phyloP scores from a whole-genome alignment of 2,329 filamentous ascomycete species.

The Juglanconis sp. region DNA sequence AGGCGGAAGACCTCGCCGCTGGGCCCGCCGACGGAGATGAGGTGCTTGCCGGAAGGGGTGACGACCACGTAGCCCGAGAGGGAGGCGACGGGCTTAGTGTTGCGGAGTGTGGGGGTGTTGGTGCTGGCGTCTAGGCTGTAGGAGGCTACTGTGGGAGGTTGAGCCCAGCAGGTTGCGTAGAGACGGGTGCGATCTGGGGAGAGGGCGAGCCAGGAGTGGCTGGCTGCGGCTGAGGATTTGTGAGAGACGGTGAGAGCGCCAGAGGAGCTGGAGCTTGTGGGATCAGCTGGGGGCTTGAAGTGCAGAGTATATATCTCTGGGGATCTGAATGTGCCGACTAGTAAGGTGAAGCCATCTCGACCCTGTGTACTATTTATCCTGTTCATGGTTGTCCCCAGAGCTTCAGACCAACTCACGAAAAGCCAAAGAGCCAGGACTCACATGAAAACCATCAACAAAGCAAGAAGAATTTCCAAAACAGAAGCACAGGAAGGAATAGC shows the following conservation, averaged over 20 bases:
- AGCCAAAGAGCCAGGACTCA: too few relatives aligned
- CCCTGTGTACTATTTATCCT: not conserved
- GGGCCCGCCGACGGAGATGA: slow-evolving; percentile 16
- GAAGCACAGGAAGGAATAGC: too few relatives aligned
- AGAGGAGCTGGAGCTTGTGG: not conserved
- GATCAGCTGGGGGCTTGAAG: slow-evolving; percentile 5
- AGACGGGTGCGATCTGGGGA: slow-evolving; percentile 16
- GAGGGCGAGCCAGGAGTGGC: slow-evolving; percentile 21
- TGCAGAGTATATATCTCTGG: slow-evolving; percentile 13
- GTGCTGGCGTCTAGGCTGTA: slow-evolving; percentile 12
- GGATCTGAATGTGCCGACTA: slow-evolving; percentile 17
- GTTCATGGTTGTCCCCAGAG: too few relatives aligned
- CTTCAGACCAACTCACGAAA: too few relatives aligned
- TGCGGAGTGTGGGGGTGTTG: slow-evolving; percentile 10
- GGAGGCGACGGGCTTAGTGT: slow-evolving; percentile 8
- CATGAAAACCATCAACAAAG: too few relatives aligned
- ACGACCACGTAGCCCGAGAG: slow-evolving; percentile 16
- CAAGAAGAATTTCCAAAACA: too few relatives aligned
- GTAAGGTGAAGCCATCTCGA: slow-evolving; percentile 8
- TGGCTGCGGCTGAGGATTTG: slow-evolving; percentile 11
- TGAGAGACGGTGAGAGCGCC: slow-evolving; percentile 10
- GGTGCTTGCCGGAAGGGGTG: slow-evolving; percentile 5
- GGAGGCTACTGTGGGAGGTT: slow-evolving; percentile 16
- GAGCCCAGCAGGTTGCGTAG: slow-evolving; percentile 19
- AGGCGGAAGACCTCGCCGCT: slow-evolving; percentile 16